Base-by-base conservation (phyloP, 371 early-diverging fungal genomes). In the Mortierella sp. region DNA sequence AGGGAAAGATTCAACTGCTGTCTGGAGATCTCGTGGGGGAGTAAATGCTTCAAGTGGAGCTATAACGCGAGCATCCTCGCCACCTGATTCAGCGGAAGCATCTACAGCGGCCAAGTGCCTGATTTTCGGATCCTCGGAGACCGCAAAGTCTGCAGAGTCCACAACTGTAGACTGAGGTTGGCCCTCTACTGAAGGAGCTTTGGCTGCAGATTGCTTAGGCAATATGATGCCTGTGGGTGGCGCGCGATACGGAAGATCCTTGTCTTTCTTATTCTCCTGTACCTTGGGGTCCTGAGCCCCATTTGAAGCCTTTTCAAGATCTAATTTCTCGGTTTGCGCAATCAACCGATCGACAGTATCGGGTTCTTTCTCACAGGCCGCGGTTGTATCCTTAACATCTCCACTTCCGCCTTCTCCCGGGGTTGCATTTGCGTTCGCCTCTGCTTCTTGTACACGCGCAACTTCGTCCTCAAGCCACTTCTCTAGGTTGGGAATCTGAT, bases 41-140 rank as follows among this genome's bases (percentile, higher is more conserved):
- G 82, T 81, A 57, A 81, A 81, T 3, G 82, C 76, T 22, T 81
- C 82, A 53, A 81, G 53, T 6, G 82, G 76, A 0, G 82, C 82
- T 21, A 66, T 16, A 8, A 81, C 73, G 28, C 76, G 76, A 3
- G 76, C 72, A 19, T 81, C 82, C 28, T 81, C 82, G 19, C 70
- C 61, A n/a, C 68, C 61, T 1, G 53, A 11, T 9, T 11, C 63
- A 1, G 45, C 48, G 7, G 48, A 33, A 9, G 71, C 48, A 33
- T 36, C 63, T n/a, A 40, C 55, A 10, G 59, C 52, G 2, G 68
- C 79, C 47, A 79, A 65, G 0, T 33, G 52, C 65, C 70, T 59
- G 69, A 79, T 67, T 69, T 79, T 79, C 13, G 80, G 80, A 55
- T 79, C 80, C 5, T 33, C 52, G 1, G 74, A 74, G 41, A 55